These are phyloP conservation scores for Clohesyomyces aquaticus DNA, from an alignment of 495 filamentous ascomycete species.

Conservation along the genomic window DNA sequence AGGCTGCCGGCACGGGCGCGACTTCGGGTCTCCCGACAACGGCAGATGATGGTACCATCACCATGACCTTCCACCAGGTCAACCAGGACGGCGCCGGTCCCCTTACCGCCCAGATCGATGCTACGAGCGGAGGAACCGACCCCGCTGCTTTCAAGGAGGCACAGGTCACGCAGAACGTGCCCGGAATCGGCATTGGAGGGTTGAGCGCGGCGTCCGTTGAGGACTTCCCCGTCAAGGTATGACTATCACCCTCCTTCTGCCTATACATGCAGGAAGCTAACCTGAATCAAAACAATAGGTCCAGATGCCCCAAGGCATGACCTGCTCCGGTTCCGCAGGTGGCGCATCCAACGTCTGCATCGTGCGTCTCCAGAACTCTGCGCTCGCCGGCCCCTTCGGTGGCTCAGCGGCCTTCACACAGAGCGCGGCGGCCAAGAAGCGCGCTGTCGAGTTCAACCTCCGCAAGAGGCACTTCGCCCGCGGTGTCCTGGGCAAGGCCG, in stretches of 20 bases:
- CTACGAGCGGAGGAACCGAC: conserved; percentile 61
- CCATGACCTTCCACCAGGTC: conserved; percentile 46
- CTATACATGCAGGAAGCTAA: neutral
- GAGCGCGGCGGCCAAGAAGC: conserved; percentile 38
- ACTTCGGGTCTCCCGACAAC: conserved; percentile 56
- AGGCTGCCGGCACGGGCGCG: conserved; percentile 39
- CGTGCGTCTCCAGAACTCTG: conserved; percentile 60
- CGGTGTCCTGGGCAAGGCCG: neutral
- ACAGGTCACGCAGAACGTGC: conserved; percentile 61
- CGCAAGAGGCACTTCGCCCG: neutral
- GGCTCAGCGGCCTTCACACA: conserved; percentile 54
- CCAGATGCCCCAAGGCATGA: conserved; percentile 65
- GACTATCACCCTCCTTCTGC: neutral
- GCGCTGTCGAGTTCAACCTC: conserved; percentile 39
- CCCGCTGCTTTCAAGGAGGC: conserved; percentile 57
- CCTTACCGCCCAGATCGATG: conserved; percentile 46
- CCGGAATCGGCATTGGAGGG: conserved; percentile 51
- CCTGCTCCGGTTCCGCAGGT: conserved; percentile 58
- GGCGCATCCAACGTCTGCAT: conserved; percentile 61
- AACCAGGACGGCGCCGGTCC: conserved; percentile 52
- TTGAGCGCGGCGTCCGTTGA: neutral
- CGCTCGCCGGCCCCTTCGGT: conserved; percentile 64
- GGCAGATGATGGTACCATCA: conserved; percentile 56
- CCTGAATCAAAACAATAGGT: conserved; percentile 46
- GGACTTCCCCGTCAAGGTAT: neutral